Base-by-base conservation (phyloP, 352 stramenopile genomes). In the Globisporangium ultimum region DNA sequence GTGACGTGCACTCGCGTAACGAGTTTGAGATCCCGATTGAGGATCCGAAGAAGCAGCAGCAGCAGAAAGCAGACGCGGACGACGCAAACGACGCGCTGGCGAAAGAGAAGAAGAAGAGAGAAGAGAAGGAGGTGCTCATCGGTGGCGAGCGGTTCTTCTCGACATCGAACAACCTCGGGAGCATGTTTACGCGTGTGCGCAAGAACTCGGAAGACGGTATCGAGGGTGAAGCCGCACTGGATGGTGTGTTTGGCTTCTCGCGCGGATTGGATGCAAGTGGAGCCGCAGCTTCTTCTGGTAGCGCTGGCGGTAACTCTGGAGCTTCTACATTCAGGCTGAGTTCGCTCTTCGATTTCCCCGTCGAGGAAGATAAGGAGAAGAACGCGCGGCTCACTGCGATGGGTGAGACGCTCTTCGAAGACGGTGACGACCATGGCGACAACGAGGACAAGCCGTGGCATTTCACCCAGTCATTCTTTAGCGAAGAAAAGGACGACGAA, bases 181-280 rank as follows among this genome's bases (percentile, higher is more conserved):
- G 71, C 38, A 58, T 93, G 42, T 93, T 93, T 55, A 78, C 80
- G 1, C 80, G 84, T 41, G 79, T 93, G 18, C 84, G 84, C 32
- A 88, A 86, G 62, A 93, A 93, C 58, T 93, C 84, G 47, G 84
- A 93, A 49, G 84, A 93, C 48, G 84, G 84, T 18, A 71, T 84
- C 28, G 79, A 78, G 55, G 82, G 82, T 12, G 84, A 93, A 64
- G 80, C 84, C 22, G 84, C 84, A 2, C 62, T 93, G 8, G 84
- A 93, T 64, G 84, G 84, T 34, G 74, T 93, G 13, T 79, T 87
- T 68, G 55, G 68, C 2, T 68, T 72, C 28, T 54, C 62, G 1
- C 60, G 62, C 32, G 36, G 55, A 0, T 6, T 36, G 10, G 47
- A 45, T 17, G 55, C 57, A 12, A 32, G 41, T 22, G 58, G 58